A percentile compares a stretch with the other conserved stretches of the same genome.
These are phyloP conservation scores for Dianthus caryophyllus DNA, from an alignment of 148 eudicot genomes.

Conservation along the genomic window DNA sequence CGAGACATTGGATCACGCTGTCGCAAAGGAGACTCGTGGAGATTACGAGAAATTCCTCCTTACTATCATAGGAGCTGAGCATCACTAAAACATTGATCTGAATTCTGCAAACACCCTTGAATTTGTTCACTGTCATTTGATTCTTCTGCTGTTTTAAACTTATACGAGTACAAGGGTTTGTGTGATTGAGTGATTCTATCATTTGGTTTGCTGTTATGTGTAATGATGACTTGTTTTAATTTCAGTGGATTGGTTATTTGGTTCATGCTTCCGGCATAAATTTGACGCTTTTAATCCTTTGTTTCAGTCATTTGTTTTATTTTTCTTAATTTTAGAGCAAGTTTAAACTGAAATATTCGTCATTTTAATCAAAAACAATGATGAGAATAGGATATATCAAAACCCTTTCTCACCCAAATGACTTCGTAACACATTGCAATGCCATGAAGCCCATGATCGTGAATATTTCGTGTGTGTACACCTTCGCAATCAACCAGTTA, in stretches of 20 bases:
- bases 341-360: too few relatives aligned
- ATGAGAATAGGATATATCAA: too few relatives aligned
- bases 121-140: conserved; percentile 7
- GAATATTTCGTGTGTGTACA: too few relatives aligned
- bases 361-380: too few relatives aligned
- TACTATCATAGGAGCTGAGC: conserved; percentile 55
- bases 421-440: too few relatives aligned
- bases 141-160: background rate
- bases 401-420: too few relatives aligned
- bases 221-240: background rate
- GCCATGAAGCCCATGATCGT: too few relatives aligned
- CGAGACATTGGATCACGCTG: conserved; percentile 51
- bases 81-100: conserved; percentile 24
- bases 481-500: too few relatives aligned
- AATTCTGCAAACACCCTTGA: background rate
- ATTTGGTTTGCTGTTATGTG: background rate
- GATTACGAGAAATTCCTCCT: conserved; percentile 75
- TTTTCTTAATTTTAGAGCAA: too few relatives aligned
- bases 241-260: background rate
- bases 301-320: too few relatives aligned
- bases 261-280: background rate
- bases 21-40: conserved; percentile 55
- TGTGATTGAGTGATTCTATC: conserved; percentile 2
- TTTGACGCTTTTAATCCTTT: too few relatives aligned
- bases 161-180: conserved; percentile 10